These are phyloP conservation scores for Globisporangium polare DNA, from an alignment of 352 stramenopile genomes.

Conservation along the genomic window DNA sequence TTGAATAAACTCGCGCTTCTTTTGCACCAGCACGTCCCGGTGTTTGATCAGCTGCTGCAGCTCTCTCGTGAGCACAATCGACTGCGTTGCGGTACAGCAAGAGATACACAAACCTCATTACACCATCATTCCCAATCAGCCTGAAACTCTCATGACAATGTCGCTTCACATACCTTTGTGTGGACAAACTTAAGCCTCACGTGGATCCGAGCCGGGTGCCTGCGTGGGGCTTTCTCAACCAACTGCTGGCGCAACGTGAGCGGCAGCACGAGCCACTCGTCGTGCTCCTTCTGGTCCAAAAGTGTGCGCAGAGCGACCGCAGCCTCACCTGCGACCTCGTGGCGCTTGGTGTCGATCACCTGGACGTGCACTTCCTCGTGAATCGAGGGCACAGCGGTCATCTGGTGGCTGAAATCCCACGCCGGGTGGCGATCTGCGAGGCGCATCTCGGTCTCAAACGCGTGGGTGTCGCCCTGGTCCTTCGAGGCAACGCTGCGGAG, in stretches of 20 bases:
- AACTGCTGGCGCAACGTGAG: constrained; percentile 61
- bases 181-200: constrained; percentile 41
- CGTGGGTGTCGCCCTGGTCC: constrained; percentile 1
- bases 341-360: constrained; percentile 42
- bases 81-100: constrained; percentile 20
- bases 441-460: constrained; percentile 31
- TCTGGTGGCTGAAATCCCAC: constrained; percentile 33
- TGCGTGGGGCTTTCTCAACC: constrained; percentile 34
- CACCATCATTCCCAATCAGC: background rate
- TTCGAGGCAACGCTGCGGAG: constrained; percentile 16
- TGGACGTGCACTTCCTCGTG: constrained; percentile 44
- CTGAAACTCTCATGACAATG: no score
- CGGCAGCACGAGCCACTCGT: constrained; percentile 49
- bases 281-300: constrained; percentile 57
- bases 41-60: constrained; percentile 39
- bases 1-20: constrained; percentile 41
- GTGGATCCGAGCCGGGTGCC: constrained; percentile 34
- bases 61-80: constrained; percentile 48
- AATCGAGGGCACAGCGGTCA: constrained; percentile 33
- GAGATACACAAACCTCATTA: background rate
- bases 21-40: constrained; percentile 31
- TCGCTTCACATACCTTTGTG: constrained; percentile 34
- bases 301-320: constrained; percentile 40
- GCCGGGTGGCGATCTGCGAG: constrained; percentile 41
- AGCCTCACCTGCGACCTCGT: constrained; percentile 48